A percentile compares a stretch with the other conserved stretches of the same genome.
phyloP scores from a whole-genome alignment of 1,284 basidiomycete species.

The Trichosporon inkin region DNA sequence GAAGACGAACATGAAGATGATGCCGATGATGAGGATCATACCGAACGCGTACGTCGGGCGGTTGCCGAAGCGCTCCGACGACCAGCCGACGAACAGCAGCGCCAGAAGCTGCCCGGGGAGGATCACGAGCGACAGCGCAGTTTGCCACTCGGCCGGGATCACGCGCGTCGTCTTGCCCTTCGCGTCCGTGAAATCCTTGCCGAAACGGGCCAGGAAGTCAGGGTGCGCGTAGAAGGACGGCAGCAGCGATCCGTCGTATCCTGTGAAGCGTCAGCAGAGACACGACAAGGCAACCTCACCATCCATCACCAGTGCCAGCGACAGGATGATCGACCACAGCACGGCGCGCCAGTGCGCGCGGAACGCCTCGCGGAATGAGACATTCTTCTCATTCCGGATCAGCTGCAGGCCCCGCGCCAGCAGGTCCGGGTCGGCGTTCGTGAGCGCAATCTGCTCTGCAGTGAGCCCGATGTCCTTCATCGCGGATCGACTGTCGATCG shows the following conservation, averaged over 20 bases:
- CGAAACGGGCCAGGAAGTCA: neutral
- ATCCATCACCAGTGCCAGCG: conserved; percentile 31
- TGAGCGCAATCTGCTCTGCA: neutral
- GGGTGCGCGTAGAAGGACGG: neutral
- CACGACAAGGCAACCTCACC: neutral
- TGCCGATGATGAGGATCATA: conserved; percentile 32
- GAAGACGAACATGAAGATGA: conserved; percentile 46
- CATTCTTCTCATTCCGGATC: conserved; percentile 13
- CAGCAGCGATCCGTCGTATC: neutral
- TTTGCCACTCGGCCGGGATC: conserved; percentile 49
- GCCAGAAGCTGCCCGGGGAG: conserved; percentile 37
- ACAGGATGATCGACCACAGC: conserved; percentile 25
- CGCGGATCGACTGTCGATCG: neutral
- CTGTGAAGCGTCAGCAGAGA: neutral
- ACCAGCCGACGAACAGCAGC: conserved; percentile 30
- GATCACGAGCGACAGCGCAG: conserved; percentile 43
- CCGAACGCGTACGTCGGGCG: conserved; percentile 40
- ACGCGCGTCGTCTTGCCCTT: conserved; percentile 13
- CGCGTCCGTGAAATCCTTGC: neutral
- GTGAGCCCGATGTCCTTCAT: conserved; percentile 15
- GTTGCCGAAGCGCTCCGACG: conserved; percentile 47
- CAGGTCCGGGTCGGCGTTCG: conserved; percentile 9
- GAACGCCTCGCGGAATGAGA: conserved; percentile 17
- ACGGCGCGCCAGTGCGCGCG: conserved; percentile 21
- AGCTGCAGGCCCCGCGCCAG: conserved; percentile 12